Base-by-base conservation (phyloP, 2,329 filamentous ascomycete genomes). In the Apiospora koreana region DNA sequence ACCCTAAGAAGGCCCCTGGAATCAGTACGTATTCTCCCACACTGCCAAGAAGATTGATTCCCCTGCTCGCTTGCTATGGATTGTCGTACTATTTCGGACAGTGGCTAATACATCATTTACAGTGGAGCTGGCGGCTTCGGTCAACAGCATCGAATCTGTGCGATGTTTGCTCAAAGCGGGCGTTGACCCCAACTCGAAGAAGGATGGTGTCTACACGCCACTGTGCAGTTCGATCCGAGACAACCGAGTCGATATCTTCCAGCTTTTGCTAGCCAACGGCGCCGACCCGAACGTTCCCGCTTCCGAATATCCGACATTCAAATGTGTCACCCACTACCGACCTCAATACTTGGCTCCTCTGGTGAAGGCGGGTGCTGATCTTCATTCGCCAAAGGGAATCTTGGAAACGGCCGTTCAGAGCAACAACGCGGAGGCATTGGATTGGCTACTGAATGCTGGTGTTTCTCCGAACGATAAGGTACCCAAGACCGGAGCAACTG, bases 221-320 rank as follows among this genome's bases (percentile, higher is more conserved):
- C 82, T 93, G 0, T 92, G 91, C 80, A 89, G 90, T 0, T 85
- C 90, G 0, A 92, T 93, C 72, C 89, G 91, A 28, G 91, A 93
- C 78, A 87, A 92, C 76, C 85, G 87, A 65, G 77, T 82, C 28
- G 88, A 92, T 18, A 88, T 93, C 46, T 85, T 93, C 67, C 81
- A 86, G 18, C 85, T 91, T 16, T 84, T 93, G 4, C 81, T 90
- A 21, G 77, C 78, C 66, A 84, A 85, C 73, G 86, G 87, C 3
- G 91, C 90, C 0, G 86, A 92, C 72, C 88, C 90, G 18, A 92
- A 93, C 74, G 78, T 89, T 0, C 85, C 85, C 8, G 89, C 89
- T 0, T 85, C 87, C 64, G 90, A 92, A 75, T 92, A 90, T 75
- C 91, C 91, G 0, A 83, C 86, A 5, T 92, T 90, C 84, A 92